Evolutionary conservation across 345 rosid genomes (phyloP).

Genomic region (Salix brachista): DNA sequence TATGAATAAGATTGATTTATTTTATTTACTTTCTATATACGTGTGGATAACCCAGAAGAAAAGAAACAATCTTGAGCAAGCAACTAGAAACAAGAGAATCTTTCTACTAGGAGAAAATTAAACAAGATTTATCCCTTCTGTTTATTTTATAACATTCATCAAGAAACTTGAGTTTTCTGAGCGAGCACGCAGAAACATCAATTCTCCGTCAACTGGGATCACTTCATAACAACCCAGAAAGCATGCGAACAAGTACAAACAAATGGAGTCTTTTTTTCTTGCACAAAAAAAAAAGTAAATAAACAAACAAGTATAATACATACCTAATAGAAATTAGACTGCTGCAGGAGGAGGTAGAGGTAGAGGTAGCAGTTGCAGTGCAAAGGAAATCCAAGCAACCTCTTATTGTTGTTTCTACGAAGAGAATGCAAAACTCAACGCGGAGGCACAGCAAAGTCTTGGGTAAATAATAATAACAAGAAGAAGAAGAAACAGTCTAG

Average conservation of each 20-base stretch:
- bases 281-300: background rate
- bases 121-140: background rate
- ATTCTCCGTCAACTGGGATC: too few species aligned
- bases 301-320: background rate
- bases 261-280: too few species aligned
- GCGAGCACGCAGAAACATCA: too few species aligned
- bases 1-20: too few species aligned
- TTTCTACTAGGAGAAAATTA: background rate
- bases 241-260: too few species aligned
- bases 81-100: background rate
- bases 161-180: too few species aligned
- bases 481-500: too few species aligned
- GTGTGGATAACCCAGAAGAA: background rate
- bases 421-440: background rate
- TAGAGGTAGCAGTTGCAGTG: background rate
- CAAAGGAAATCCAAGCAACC: constrained; percentile 2
- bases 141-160: too few species aligned
- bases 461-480: background rate
- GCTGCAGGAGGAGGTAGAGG: background rate
- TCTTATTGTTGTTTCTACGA: background rate
- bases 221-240: too few species aligned
- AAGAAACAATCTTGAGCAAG: background rate
- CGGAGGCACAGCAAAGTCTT: background rate
- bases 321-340: constrained; percentile 11
- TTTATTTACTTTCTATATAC: background rate